A percentile compares a stretch with the other conserved stretches of the same genome.
These are phyloP conservation scores for Endotrypanum monterogeii DNA, from an alignment of 208 protist genomes.

Conservation along the genomic window DNA sequence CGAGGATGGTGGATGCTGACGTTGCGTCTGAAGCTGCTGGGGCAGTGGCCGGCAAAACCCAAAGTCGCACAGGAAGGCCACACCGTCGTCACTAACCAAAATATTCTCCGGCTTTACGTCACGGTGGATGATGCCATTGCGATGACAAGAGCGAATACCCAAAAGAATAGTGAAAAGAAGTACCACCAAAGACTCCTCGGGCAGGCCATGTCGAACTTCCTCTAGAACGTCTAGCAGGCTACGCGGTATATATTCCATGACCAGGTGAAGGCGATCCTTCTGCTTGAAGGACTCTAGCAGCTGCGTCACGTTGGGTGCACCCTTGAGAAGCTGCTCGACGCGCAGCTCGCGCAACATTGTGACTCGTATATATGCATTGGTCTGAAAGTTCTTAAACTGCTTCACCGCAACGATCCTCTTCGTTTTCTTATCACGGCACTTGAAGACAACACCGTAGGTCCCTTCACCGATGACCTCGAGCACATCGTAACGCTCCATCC, in stretches of 20 bases:
- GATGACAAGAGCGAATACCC: conserved; percentile 90
- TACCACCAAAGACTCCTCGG: conserved; percentile 42
- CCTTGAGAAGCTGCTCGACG: conserved; percentile 87
- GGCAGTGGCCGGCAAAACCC: conserved; percentile 76
- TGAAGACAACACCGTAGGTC: conserved; percentile 94
- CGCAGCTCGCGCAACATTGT: conserved; percentile 93
- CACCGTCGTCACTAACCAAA: conserved; percentile 63
- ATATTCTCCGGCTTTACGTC: conserved; percentile 95
- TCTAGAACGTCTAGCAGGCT: conserved; percentile 93
- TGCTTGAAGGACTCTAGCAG: conserved; percentile 87
- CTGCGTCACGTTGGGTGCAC: conserved; percentile 92
- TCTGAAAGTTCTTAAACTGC: conserved; percentile 93
- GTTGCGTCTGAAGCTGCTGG: conserved; percentile 8
- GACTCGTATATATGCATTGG: conserved; percentile 85
- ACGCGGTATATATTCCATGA: conserved; percentile 93
- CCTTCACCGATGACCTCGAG: conserved; percentile 90
- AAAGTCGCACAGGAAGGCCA: conserved; percentile 89
- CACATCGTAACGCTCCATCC: conserved; percentile 82
- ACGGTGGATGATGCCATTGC: conserved; percentile 90
- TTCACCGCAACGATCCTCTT: conserved; percentile 93
- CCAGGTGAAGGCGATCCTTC: conserved; percentile 90
- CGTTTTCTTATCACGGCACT: conserved; percentile 85
- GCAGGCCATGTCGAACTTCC: conserved; percentile 51
- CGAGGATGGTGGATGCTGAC: background rate
- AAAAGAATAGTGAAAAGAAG: conserved; percentile 91